A percentile compares a stretch with the other conserved stretches of the same genome.
phyloP scores from a whole-genome alignment of 2,329 filamentous ascomycete genomes.

The Fusarium subglutinans region DNA sequence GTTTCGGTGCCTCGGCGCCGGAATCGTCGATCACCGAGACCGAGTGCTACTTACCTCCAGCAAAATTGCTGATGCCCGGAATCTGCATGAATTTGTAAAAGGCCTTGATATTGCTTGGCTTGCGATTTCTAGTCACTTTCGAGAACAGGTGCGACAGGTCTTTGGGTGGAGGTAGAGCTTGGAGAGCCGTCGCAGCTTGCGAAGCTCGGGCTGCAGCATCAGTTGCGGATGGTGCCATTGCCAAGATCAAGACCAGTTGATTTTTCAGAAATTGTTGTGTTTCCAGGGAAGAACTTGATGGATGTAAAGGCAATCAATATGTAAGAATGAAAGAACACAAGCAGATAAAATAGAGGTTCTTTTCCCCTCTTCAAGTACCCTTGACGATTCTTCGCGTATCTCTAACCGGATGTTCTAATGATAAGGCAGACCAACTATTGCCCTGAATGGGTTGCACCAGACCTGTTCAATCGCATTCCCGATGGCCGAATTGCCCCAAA shows the following conservation, averaged over 20 bases:
- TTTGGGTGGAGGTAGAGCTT: slow-evolving; percentile 58
- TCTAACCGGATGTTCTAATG: slow-evolving; percentile 2
- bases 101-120: slow-evolving; percentile 75
- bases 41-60: slow-evolving; percentile 60
- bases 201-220: slow-evolving; percentile 4
- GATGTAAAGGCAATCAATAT: neutral
- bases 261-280: neutral
- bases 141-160: slow-evolving; percentile 86
- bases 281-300: neutral
- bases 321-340: slow-evolving; percentile 3
- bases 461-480: slow-evolving; percentile 21
- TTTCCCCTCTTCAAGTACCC: slow-evolving; percentile 27
- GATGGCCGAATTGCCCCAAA: slow-evolving; percentile 31
- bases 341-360: slow-evolving; percentile 1
- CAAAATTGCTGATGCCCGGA: slow-evolving; percentile 69
- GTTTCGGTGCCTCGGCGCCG: slow-evolving; percentile 7
- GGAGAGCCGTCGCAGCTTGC: slow-evolving; percentile 14
- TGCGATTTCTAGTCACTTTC: slow-evolving; percentile 70
- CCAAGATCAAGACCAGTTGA: neutral
- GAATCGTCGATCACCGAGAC: neutral
- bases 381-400: slow-evolving; percentile 5
- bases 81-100: slow-evolving; percentile 87
- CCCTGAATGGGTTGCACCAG: slow-evolving; percentile 4
- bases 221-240: slow-evolving; percentile 37
- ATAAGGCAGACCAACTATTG: slow-evolving; percentile 8